A percentile compares a stretch with the other conserved stretches of the same genome.
Conservation (phyloP, 140 eudicot species). For the Senecio squalidus region DNA sequence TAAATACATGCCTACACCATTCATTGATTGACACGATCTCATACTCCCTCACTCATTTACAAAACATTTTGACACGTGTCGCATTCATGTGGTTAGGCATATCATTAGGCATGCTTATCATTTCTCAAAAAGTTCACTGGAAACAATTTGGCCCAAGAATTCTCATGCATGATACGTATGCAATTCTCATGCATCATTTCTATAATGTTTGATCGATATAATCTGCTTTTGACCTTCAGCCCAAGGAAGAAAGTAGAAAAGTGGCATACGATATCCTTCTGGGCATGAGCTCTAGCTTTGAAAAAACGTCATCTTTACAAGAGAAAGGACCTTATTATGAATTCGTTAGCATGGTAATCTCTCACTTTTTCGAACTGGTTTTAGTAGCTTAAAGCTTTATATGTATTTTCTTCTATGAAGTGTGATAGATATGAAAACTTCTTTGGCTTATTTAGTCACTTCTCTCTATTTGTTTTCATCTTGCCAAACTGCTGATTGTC, state of each 20-base stretch:
- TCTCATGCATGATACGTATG: too few relatives aligned
- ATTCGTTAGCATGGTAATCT: constrained; percentile 70
- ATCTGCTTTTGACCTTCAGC: constrained; percentile 34
- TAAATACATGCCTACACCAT: too few relatives aligned
- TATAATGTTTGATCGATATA: constrained; percentile 5
- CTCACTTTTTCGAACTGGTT: neutral
- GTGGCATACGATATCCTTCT: constrained; percentile 76
- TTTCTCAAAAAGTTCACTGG: too few relatives aligned
- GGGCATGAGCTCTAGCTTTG: constrained; percentile 57
- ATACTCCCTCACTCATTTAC: too few relatives aligned
- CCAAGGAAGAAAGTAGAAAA: constrained; percentile 78
- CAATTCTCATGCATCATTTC: too few relatives aligned
- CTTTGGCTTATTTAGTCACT: neutral
- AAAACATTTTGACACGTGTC: too few relatives aligned
- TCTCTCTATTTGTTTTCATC: neutral
- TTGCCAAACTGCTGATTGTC: neutral
- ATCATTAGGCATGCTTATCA: too few relatives aligned
- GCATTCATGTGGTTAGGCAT: too few relatives aligned
- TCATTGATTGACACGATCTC: too few relatives aligned
- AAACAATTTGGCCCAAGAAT: too few relatives aligned
- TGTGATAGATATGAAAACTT: neutral
- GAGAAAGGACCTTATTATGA: constrained; percentile 56
- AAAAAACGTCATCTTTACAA: constrained; percentile 40
- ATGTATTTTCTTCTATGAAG: neutral
- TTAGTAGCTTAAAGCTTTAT: constrained; percentile 7